Conservation (phyloP, 2,329 filamentous ascomycete genomes). For the Simplicillium aogashimaense region DNA sequence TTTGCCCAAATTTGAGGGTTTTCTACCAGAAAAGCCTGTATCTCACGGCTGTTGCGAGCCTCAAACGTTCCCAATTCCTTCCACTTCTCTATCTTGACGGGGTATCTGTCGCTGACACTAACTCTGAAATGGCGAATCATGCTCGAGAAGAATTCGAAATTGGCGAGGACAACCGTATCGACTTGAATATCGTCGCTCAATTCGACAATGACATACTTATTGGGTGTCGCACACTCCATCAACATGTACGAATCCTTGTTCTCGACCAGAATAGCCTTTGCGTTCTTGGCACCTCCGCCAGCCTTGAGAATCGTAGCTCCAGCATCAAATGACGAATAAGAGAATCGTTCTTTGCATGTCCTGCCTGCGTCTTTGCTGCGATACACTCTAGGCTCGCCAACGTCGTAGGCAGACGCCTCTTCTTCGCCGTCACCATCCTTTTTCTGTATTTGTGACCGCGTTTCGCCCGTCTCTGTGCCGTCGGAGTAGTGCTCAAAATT, state of each 20-base stretch:
- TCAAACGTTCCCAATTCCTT: conserved; percentile 80
- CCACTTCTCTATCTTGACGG: conserved; percentile 88
- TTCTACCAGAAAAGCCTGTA: conserved; percentile 89
- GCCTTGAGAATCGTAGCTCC: conserved; percentile 90
- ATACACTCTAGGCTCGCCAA: conserved; percentile 42
- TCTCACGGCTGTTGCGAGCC: conserved; percentile 82
- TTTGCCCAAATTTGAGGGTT: conserved; percentile 94
- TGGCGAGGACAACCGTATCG: conserved; percentile 93
- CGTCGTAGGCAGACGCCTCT: conserved; percentile 34
- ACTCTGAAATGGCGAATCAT: conserved; percentile 88
- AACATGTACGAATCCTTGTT: conserved; percentile 99
- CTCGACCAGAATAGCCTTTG: conserved; percentile 82
- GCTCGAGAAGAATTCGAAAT: conserved; percentile 98
- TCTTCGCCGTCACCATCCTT: conserved; percentile 11
- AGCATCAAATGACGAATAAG: conserved; percentile 95
- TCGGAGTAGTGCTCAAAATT: conserved; percentile 29
- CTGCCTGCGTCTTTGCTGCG: conserved; percentile 89
- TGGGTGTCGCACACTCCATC: conserved; percentile 73
- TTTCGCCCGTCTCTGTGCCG: conserved; percentile 3
- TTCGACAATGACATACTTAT: conserved; percentile 93
- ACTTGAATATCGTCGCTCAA: conserved; percentile 79
- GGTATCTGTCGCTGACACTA: conserved; percentile 90
- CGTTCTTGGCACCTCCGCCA: conserved; percentile 75
- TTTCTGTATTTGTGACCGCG: conserved; percentile 9
- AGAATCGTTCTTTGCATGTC: conserved; percentile 96